phyloP scores from a whole-genome alignment of 2,329 filamentous ascomycete species.

The Shiraia bambusicola region DNA sequence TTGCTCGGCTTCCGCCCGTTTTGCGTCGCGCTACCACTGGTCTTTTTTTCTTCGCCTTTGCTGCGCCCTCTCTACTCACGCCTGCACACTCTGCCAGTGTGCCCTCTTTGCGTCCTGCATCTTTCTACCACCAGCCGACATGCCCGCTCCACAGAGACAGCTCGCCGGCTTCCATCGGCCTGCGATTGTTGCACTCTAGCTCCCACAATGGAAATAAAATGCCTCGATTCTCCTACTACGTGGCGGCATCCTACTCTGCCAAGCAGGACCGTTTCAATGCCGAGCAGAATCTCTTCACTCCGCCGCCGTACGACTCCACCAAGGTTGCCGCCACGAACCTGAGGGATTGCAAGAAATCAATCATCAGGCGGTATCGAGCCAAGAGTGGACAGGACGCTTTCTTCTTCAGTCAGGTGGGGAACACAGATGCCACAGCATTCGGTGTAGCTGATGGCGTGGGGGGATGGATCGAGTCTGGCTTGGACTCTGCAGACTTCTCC shows the following conservation, averaged over 20 bases:
- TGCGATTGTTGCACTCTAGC: conserved; percentile 35
- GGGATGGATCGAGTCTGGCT: conserved; percentile 88
- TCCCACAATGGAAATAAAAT: conserved; percentile 28
- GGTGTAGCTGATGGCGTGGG: conserved; percentile 94
- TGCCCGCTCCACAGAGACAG: conserved; percentile 35
- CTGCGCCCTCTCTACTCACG: conserved; percentile 29
- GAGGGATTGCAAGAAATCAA: conserved; percentile 32
- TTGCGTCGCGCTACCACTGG: conserved; percentile 29
- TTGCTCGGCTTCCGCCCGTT: conserved; percentile 21
- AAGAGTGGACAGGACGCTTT: conserved; percentile 94
- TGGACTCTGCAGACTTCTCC: conserved; percentile 93
- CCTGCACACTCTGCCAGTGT: conserved; percentile 19
- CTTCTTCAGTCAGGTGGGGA: conserved; percentile 80
- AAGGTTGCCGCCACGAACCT: conserved; percentile 27
- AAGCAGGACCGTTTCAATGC: conserved; percentile 43
- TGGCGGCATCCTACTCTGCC: conserved; percentile 46
- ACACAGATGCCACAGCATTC: conserved; percentile 71
- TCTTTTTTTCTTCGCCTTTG: conserved; percentile 36
- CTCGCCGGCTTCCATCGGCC: conserved; percentile 29
- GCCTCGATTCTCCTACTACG: conserved; percentile 42
- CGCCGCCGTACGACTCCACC: conserved; percentile 30
- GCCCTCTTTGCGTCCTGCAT: conserved; percentile 16
- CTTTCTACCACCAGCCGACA: conserved; percentile 24
- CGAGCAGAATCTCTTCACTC: conserved; percentile 40
- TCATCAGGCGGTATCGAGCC: conserved; percentile 64